Evolutionary conservation across 345 rosid genomes (phyloP).

Genomic region (Lumnitzera littorea): DNA sequence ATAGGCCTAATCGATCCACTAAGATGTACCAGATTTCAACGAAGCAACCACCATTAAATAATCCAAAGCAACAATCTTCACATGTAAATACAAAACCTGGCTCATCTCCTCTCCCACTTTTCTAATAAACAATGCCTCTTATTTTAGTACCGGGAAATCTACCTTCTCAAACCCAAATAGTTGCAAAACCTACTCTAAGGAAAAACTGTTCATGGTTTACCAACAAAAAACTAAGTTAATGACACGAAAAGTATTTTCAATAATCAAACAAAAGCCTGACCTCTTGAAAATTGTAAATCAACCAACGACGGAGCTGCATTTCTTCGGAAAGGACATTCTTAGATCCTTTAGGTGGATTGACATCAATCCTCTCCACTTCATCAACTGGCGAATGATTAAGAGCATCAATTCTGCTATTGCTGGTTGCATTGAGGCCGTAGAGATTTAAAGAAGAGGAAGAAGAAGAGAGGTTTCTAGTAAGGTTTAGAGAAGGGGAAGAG

Average conservation of each 20-base stretch:
- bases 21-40: too few relatives aligned
- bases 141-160: slow-evolving; percentile 80
- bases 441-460: slow-evolving; percentile 20
- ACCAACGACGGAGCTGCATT: slow-evolving; percentile 90
- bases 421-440: slow-evolving; percentile 5
- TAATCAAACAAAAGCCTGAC: slow-evolving; percentile 14
- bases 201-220: not conserved
- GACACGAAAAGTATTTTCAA: not conserved
- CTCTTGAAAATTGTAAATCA: slow-evolving; percentile 79
- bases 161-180: slow-evolving; percentile 83
- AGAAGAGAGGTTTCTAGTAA: slow-evolving; percentile 2
- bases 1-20: too few relatives aligned
- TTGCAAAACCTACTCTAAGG: slow-evolving; percentile 42
- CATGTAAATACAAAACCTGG: slow-evolving; percentile 40
- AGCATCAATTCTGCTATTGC: slow-evolving; percentile 52
- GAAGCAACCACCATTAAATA: too few relatives aligned
- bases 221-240: not conserved
- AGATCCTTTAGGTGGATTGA: slow-evolving; percentile 88
- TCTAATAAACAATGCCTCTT: slow-evolving; percentile 76
- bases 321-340: slow-evolving; percentile 90
- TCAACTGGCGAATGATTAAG: slow-evolving; percentile 33
- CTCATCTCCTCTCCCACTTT: slow-evolving; percentile 95
- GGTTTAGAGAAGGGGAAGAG: slow-evolving; percentile 5
- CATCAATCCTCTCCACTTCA: slow-evolving; percentile 62
- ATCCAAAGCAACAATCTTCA: too few relatives aligned